Evolutionary conservation across 78 protist species (phyloP), one percentile per base, ranked within the genome.

Genomic region (Mastigamoeba balamuthi): DNA sequence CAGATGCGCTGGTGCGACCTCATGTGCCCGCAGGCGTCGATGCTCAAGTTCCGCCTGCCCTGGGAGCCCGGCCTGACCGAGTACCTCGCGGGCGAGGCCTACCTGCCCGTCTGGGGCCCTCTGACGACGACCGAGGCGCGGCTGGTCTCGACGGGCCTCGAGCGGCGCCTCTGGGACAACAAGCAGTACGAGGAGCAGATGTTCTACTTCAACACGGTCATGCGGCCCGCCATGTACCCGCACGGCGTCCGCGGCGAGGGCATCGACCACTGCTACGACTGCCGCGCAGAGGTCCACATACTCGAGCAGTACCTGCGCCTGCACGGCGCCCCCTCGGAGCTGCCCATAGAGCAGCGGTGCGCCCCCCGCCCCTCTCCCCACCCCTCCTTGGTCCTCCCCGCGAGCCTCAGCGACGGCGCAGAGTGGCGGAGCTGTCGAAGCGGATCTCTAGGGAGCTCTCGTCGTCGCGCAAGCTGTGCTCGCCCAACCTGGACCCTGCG

Each of bases 31-130:
- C 4, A 0, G 9, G 10, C 2, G 23, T 1, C 52, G 43, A 42
- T 85, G 72, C 78, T 85, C 68, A 85, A 85, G 68, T 85, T 85
- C 65, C 75, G 84, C n/a, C 77, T 85, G 68, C 80, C 89, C 2
- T 85, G 66, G 68, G n/a, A 33, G 27, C 36, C 27, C 0, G 81
- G 84, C 29, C 0, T 0, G 38, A 78, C 78, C 30, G n/a, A 37
- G 39, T 88, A 83, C 65, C 78, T 88, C 23, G 66, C 1, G 0
- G 92, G 92, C 8, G 72, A 74, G 10, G 28, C 82, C 25, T 42
- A 52, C 25, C 69, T 83, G 27, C 92, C 80, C 3, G 69, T 80
- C 23, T 88, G 85, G 85, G 83, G 87, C 3, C 80, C 79, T 10
- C 0, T 17, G 2, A 84, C 88, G 8, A 82, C 87, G 23, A 80